Percentiles rank a stretch among this genome's conserved stretches.
Conservation (phyloP, 169 alveolate genomes). For the Eimeria sp. region DNA sequence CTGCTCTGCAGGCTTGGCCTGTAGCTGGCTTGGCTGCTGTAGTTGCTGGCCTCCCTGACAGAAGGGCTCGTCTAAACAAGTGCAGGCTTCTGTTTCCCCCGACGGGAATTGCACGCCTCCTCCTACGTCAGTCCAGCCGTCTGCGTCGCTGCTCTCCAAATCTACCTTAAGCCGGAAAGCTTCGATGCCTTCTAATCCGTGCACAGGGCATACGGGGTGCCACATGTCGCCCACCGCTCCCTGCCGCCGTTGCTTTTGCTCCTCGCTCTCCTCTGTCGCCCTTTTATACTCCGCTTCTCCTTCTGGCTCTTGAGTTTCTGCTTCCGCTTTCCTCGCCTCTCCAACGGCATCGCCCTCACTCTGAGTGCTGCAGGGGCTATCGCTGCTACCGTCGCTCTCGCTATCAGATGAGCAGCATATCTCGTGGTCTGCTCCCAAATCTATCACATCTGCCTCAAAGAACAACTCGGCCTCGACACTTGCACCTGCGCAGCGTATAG, state of each 20-base stretch:
- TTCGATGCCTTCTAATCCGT: slow-evolving; percentile 13
- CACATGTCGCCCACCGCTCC: slow-evolving; percentile 1
- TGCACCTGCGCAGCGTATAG: not conserved
- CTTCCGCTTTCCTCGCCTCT: not conserved
- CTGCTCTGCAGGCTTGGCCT: not conserved
- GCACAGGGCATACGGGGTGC: slow-evolving; percentile 29
- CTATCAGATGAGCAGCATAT: not conserved
- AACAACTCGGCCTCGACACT: not conserved
- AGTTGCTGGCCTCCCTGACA: not conserved
- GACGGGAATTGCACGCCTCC: not conserved
- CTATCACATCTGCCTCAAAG: not conserved
- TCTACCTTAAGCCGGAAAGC: not conserved
- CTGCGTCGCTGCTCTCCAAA: not conserved
- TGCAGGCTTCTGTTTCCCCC: not conserved
- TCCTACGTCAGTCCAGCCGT: slow-evolving; percentile 38
- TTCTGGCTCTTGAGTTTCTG: not conserved
- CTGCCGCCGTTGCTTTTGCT: not conserved
- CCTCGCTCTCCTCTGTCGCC: not conserved
- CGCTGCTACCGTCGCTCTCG: not conserved
- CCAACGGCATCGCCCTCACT: not conserved
- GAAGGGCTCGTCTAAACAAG: not conserved
- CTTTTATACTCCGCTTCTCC: not conserved
- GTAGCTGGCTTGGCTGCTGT: not conserved
- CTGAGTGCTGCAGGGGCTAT: not conserved
- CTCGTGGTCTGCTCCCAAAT: not conserved